Conservation (phyloP, 805 yeast species). For the Teunomyces aglyptinius region DNA sequence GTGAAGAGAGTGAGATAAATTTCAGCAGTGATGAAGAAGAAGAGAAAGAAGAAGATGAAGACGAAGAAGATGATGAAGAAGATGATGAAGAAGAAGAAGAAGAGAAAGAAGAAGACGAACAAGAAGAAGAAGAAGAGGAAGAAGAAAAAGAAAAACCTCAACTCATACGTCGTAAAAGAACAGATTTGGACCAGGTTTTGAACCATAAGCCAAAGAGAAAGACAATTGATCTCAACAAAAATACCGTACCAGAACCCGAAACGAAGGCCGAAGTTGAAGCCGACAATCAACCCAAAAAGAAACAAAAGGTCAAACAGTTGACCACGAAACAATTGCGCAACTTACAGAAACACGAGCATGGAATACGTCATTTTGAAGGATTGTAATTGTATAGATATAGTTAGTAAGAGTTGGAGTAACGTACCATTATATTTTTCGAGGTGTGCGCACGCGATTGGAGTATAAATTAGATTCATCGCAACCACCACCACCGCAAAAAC, state of each 20-base stretch:
- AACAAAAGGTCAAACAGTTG: conserved; percentile 28
- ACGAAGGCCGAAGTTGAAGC: neutral
- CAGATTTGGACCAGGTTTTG: conserved; percentile 9
- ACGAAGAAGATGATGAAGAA: too few relatives aligned
- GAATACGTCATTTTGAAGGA: conserved; percentile 64
- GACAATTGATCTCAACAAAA: conserved; percentile 19
- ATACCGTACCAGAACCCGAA: conserved; percentile 16
- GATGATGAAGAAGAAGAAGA: conserved; percentile 12
- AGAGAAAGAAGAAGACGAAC: conserved; percentile 10
- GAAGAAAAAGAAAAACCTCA: conserved; percentile 7
- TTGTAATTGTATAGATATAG: conserved; percentile 26
- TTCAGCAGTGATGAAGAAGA: conserved; percentile 9
- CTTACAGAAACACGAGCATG: conserved; percentile 56
- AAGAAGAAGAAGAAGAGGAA: conserved; percentile 10
- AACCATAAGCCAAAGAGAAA: conserved; percentile 17
- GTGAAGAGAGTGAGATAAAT: conserved; percentile 7
- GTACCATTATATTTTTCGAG: too few relatives aligned
- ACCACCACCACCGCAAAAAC: neutral
- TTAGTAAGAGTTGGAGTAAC: too few relatives aligned
- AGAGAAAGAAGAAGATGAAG: conserved; percentile 6
- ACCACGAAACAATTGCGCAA: conserved; percentile 48
- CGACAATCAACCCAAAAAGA: conserved; percentile 20
- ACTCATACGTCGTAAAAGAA: conserved; percentile 15
- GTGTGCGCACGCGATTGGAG: conserved; percentile 2
- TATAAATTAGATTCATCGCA: neutral